Evolutionary conservation across 768 basidiomycete species (phyloP), one percentile per base, ranked within the genome.

Genomic region (Paxillus rubicundulus): DNA sequence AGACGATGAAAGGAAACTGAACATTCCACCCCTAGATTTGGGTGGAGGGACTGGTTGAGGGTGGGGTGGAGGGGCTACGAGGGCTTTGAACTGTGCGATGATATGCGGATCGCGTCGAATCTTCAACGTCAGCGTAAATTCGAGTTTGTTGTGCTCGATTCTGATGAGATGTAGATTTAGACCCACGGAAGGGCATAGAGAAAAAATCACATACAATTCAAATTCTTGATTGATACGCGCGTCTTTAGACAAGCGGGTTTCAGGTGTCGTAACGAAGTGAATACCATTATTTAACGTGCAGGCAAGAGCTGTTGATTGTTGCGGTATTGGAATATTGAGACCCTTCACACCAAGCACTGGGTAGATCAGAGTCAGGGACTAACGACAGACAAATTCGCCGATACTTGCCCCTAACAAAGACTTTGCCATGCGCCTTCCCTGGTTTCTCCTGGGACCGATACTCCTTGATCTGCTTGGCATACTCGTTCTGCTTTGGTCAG

Each of bases 271-370:
- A 33, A 98, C 95, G 57, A 88, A 94, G 69, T 97, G 94, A 45
- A 98, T 95, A 8, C 94, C 95, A 62, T 98, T 98, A 70, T 98
- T 97, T 55, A 98, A 77, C 0, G 92, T 92, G 67, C 92, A 92
- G 9, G 86, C 87, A 53, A 97, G 74, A 24, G 74, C 78, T 0
- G 94, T 93, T 0, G 81, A 71, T 56, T 90, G 78, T n/a, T 74
- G 72, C 0, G 94, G 95, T 28, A 98, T 59, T 1, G 95, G 94
- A 30, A 97, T 72, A 49, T 80, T 76, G 34, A 97, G 74, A 43
- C 79, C 81, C 60, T 81, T 87, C 52, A 93, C 77, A 33, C 86
- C 84, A 32, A 91, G 67, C 20, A 98, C 95, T 96, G 41, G 28
- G 21, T 9, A 8, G 30, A 38, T 41, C 30, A 18, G 5, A 20